Conservation (phyloP, 768 basidiomycete genomes). For the Suillus tomentosus region DNA sequence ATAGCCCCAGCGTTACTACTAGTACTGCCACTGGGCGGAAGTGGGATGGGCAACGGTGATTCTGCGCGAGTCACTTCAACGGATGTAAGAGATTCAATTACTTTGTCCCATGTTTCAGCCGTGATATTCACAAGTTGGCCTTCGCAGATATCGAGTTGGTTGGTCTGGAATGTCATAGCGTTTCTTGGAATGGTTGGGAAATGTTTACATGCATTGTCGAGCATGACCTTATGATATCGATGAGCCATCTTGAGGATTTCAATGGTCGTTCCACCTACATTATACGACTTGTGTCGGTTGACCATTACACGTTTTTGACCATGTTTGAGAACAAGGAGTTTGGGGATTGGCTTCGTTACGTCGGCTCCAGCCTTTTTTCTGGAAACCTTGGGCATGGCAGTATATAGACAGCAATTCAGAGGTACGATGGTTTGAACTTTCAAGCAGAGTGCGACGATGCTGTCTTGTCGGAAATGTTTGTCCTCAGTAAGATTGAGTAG, state of each 20-base stretch:
- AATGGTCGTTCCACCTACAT: background rate
- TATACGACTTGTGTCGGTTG: background rate
- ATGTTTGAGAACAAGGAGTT: background rate
- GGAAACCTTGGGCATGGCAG: background rate
- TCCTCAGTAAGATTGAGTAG: background rate
- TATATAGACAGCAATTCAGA: background rate
- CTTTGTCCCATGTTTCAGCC: background rate
- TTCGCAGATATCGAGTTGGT: slow-evolving; percentile 5
- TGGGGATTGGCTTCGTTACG: background rate
- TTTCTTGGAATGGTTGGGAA: slow-evolving; percentile 8
- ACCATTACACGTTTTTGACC: background rate
- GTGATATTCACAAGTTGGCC: background rate
- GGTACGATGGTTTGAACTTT: background rate
- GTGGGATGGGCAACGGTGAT: background rate
- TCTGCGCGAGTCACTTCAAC: background rate
- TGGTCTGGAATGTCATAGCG: slow-evolving; percentile 2
- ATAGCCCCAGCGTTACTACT: background rate
- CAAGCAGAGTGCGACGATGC: background rate
- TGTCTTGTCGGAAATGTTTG: too few relatives aligned
- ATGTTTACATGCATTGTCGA: background rate
- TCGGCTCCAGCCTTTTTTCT: background rate
- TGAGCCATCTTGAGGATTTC: background rate
- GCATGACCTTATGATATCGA: background rate
- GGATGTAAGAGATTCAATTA: background rate
- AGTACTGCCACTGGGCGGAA: background rate